Evolutionary conservation across 768 basidiomycete genomes (phyloP).

Genomic region (Dendrothele bispora): DNA sequence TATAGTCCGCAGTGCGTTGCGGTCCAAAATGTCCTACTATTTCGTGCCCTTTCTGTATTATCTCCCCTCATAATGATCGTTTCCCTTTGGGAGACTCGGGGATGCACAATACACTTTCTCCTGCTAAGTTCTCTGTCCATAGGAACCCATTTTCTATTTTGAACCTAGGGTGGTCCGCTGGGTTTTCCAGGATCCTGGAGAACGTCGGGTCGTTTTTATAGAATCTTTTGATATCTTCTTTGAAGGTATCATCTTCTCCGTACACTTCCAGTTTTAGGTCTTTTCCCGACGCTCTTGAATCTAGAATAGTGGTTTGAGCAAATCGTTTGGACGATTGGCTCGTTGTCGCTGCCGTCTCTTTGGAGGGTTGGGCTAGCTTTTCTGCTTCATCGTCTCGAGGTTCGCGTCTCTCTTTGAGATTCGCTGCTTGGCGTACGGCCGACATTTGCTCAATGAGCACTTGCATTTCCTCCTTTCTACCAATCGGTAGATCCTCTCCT

Average conservation of each 20-base stretch:
- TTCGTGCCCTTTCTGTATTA: background rate
- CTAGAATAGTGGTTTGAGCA: background rate
- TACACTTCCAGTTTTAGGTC: background rate
- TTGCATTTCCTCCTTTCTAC: background rate
- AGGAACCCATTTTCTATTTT: background rate
- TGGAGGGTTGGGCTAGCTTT: background rate
- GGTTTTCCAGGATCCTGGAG: background rate
- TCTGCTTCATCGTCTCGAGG: background rate
- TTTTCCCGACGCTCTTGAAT: background rate
- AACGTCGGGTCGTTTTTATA: background rate
- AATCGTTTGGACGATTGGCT: too few relatives aligned
- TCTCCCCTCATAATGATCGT: background rate
- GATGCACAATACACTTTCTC: conserved; percentile 4
- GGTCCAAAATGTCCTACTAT: conserved; percentile 25
- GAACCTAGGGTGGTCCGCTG: too few relatives aligned
- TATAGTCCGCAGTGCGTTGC: conserved; percentile 22
- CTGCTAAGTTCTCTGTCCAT: background rate
- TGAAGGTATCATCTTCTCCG: background rate
- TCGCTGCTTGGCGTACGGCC: background rate
- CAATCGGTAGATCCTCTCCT: conserved; percentile 4
- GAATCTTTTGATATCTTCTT: background rate
- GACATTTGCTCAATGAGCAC: background rate
- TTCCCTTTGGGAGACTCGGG: background rate
- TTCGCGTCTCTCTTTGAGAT: background rate
- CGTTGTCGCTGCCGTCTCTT: too few relatives aligned